Evolutionary conservation across 768 basidiomycete genomes (phyloP).

Genomic region (Boletus insuetus): DNA sequence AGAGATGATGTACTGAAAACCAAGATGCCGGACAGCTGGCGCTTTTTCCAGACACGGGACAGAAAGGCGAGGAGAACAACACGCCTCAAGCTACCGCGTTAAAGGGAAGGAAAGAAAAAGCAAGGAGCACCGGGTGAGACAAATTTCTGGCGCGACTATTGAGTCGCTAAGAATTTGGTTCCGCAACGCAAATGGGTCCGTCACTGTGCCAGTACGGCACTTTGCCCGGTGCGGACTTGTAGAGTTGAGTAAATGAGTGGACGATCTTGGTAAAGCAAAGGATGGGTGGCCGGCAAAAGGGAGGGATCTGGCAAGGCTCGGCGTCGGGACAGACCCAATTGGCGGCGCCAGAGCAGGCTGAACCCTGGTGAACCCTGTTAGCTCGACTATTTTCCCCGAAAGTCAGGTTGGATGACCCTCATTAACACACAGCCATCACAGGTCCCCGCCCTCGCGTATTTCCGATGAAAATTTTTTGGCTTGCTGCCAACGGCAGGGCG

Average conservation of each 20-base stretch:
- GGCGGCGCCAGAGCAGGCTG: slow-evolving; percentile 26
- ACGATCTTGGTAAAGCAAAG: slow-evolving; percentile 20
- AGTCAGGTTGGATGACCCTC: slow-evolving; percentile 30
- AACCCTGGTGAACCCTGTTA: slow-evolving; percentile 30
- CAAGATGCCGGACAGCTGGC: slow-evolving; percentile 20
- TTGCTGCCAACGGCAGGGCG: slow-evolving; percentile 21
- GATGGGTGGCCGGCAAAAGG: slow-evolving; percentile 10
- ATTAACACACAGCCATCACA: slow-evolving; percentile 38
- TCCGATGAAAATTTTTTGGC: slow-evolving; percentile 34
- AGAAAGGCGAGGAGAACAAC: slow-evolving; percentile 24
- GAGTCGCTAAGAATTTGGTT: slow-evolving; percentile 37
- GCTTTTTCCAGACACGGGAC: slow-evolving; percentile 19
- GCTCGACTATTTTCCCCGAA: slow-evolving; percentile 33
- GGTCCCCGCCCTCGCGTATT: slow-evolving; percentile 40
- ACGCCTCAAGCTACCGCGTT: slow-evolving; percentile 23
- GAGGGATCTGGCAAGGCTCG: slow-evolving; percentile 13
- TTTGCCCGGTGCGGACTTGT: slow-evolving; percentile 21
- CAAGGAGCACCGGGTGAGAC: slow-evolving; percentile 26
- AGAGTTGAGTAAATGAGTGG: slow-evolving; percentile 28
- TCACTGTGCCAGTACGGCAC: slow-evolving; percentile 29
- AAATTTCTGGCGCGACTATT: slow-evolving; percentile 35
- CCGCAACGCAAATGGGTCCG: slow-evolving; percentile 34
- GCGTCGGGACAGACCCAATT: slow-evolving; percentile 24
- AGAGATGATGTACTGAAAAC: slow-evolving; percentile 30
- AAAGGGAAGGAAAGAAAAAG: slow-evolving; percentile 29